phyloP scores from a whole-genome alignment of 495 filamentous ascomycete genomes.

The Aspergillus nanangensis region DNA sequence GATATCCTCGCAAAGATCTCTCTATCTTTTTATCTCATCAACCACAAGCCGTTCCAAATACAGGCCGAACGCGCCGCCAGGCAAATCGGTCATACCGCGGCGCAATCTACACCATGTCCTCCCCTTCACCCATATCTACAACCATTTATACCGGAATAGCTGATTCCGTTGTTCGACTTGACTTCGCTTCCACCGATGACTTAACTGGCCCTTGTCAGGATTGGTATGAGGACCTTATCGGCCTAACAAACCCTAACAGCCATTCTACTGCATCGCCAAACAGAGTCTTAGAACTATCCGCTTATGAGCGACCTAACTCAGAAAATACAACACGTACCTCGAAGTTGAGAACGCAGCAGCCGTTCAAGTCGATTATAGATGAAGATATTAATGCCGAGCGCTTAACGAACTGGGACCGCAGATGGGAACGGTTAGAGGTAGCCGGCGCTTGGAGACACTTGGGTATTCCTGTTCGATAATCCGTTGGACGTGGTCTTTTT shows the following conservation, averaged over 20 bases:
- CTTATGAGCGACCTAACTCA: conserved; percentile 37
- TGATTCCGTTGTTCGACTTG: conserved; percentile 47
- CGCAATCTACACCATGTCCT: conserved; percentile 57
- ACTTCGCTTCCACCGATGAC: conserved; percentile 48
- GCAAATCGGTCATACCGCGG: conserved; percentile 27
- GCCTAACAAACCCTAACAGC: conserved; percentile 16
- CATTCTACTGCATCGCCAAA: conserved; percentile 2
- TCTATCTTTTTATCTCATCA: conserved; percentile 35
- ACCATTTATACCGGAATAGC: conserved; percentile 56
- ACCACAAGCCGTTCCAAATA: conserved; percentile 8
- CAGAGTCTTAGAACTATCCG: conserved; percentile 27
- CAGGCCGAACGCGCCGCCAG: conserved; percentile 5
- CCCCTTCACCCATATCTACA: conserved; percentile 50
- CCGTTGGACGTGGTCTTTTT: background rate
- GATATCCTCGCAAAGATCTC: conserved; percentile 27
- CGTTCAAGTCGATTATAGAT: conserved; percentile 15
- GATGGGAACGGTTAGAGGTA: conserved; percentile 29
- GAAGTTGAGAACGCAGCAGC: conserved; percentile 33
- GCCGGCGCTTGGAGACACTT: conserved; percentile 33
- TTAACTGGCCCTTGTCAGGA: conserved; percentile 21
- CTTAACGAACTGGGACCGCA: conserved; percentile 34
- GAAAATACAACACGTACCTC: conserved; percentile 28
- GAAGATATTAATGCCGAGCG: conserved; percentile 16
- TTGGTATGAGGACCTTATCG: conserved; percentile 34
- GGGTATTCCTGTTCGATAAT: conserved; percentile 2